Evolutionary conservation across 805 yeast species (phyloP).

Genomic region (Ogataea nonfermentans): DNA sequence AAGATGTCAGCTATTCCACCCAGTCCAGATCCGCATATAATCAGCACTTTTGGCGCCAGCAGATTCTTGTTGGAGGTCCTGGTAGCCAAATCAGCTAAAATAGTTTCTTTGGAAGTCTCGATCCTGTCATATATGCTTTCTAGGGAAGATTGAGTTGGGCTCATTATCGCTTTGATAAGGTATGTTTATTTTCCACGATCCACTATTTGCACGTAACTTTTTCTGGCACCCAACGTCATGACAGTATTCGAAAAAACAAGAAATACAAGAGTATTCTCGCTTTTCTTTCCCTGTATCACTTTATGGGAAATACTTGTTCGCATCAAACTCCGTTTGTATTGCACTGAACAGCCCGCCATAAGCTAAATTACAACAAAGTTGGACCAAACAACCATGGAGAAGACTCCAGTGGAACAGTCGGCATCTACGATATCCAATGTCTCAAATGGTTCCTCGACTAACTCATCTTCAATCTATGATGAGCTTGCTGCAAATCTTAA

Average conservation of each 20-base stretch:
- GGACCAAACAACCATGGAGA: slow-evolving; percentile 9
- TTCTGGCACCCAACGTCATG: slow-evolving; percentile 4
- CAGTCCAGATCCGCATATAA: slow-evolving; percentile 93
- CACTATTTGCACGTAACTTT: slow-evolving; percentile 2
- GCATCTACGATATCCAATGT: slow-evolving; percentile 6
- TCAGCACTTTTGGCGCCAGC: slow-evolving; percentile 58
- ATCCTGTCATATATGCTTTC: slow-evolving; percentile 9
- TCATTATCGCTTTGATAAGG: background rate
- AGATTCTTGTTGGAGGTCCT: slow-evolving; percentile 7
- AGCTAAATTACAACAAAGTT: slow-evolving; percentile 1
- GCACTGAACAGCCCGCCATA: slow-evolving; percentile 4
- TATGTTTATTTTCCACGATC: slow-evolving; percentile 2
- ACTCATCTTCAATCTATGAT: slow-evolving; percentile 12
- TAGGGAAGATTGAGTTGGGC: background rate
- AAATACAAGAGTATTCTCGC: background rate
- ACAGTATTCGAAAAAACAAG: slow-evolving; percentile 6
- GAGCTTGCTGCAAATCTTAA: slow-evolving; percentile 20
- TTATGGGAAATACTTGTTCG: background rate
- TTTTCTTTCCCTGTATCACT: background rate
- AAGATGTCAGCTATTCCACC: slow-evolving; percentile 74
- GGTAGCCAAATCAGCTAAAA: slow-evolving; percentile 13
- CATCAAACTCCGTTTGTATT: background rate
- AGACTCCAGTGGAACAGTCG: slow-evolving; percentile 1
- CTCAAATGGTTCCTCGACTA: slow-evolving; percentile 11
- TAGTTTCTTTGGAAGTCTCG: slow-evolving; percentile 15